Percentiles rank a stretch among this genome's conserved stretches.
Evolutionary conservation across 352 stramenopile genomes (phyloP).

Genomic region (Pythium coloratum): DNA sequence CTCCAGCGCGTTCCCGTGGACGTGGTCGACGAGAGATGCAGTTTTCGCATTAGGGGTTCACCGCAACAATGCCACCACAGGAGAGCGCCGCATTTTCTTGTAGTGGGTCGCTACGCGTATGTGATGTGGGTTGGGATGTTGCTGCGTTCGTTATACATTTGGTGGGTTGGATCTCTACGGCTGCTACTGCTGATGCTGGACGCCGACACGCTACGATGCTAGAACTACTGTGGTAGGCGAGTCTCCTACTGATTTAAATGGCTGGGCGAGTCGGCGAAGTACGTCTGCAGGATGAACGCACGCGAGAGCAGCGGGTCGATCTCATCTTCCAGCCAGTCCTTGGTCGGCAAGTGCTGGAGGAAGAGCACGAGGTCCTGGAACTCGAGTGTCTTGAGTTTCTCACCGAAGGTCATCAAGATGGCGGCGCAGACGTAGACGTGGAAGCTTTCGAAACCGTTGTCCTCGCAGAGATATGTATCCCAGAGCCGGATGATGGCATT

Average conservation of each 20-base stretch:
- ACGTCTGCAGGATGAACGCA: conserved; percentile 94
- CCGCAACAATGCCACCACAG: neutral
- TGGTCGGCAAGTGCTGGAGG: conserved; percentile 95
- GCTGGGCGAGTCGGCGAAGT: conserved; percentile 86
- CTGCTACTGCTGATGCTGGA: neutral
- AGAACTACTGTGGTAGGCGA: neutral
- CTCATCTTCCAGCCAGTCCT: conserved; percentile 96
- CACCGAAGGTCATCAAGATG: conserved; percentile 97
- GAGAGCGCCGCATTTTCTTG: neutral
- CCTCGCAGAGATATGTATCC: conserved; percentile 99
- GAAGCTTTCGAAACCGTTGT: conserved; percentile 99
- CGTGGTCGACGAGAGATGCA: too few relatives aligned
- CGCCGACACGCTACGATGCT: neutral
- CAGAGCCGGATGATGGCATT: conserved; percentile 96
- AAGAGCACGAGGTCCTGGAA: conserved; percentile 98
- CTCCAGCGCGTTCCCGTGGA: too few relatives aligned
- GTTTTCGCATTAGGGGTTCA: too few relatives aligned
- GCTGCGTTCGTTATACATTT: neutral
- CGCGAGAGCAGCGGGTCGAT: conserved; percentile 98
- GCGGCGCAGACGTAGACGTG: conserved; percentile 99
- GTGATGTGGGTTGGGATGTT: neutral
- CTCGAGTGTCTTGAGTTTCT: conserved; percentile 93
- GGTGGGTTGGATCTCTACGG: neutral
- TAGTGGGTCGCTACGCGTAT: neutral
- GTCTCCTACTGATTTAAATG: conserved; percentile 54